A percentile compares a stretch with the other conserved stretches of the same genome.
These are phyloP conservation scores for Zostera marina DNA, from an alignment of 116 monocot genomes.

Conservation along the genomic window DNA sequence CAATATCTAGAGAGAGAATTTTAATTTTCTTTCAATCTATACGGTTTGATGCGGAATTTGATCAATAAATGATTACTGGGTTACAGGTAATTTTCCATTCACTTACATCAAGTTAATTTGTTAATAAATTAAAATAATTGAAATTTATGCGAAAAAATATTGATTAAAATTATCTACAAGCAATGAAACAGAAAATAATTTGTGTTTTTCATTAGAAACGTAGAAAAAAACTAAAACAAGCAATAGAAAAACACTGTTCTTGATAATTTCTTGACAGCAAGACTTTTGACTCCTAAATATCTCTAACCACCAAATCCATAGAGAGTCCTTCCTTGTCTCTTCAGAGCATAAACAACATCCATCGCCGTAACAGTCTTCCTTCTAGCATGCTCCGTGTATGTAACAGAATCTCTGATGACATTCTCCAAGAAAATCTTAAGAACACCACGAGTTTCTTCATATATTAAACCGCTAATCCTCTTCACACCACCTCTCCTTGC, in stretches of 20 bases:
- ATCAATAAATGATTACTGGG: too few species aligned
- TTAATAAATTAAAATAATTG: too few species aligned
- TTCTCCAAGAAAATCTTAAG: slow-evolving; percentile 67
- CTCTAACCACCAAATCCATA: slow-evolving; percentile 56
- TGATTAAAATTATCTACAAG: too few species aligned
- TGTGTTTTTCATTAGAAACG: too few species aligned
- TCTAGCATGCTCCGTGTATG: slow-evolving; percentile 55
- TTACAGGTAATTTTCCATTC: too few species aligned
- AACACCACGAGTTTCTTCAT: slow-evolving; percentile 54
- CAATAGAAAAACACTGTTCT: not conserved
- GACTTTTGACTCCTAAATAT: not conserved
- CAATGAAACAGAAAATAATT: too few species aligned
- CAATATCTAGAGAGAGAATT: too few species aligned
- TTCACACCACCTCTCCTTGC: slow-evolving; percentile 12
- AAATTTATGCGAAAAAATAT: too few species aligned
- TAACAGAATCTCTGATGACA: slow-evolving; percentile 62
- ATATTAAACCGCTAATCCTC: slow-evolving; percentile 18
- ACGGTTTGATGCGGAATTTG: too few species aligned
- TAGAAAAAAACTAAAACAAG: not conserved
- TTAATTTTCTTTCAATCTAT: too few species aligned
- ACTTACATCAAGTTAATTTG: too few species aligned
- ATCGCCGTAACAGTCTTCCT: slow-evolving; percentile 78
- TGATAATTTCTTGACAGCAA: slow-evolving; percentile 2
- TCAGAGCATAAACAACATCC: slow-evolving; percentile 81
- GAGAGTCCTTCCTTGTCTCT: slow-evolving; percentile 68